These are phyloP conservation scores for Tuber borchii DNA, from an alignment of 495 filamentous ascomycete genomes.

Conservation along the genomic window DNA sequence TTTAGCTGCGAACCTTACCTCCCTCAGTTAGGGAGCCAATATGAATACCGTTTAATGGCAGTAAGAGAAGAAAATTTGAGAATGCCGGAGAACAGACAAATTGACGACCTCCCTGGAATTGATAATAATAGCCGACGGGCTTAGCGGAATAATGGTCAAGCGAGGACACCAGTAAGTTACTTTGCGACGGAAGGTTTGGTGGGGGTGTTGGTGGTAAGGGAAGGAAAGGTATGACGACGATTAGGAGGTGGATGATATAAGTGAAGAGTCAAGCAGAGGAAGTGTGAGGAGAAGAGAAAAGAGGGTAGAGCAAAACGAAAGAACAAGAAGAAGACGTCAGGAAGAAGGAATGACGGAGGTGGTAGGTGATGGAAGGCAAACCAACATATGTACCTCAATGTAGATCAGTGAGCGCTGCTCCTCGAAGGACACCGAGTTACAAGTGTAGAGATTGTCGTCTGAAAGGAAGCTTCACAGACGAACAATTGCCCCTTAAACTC, in stretches of 20 bases:
- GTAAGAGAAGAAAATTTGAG: no score
- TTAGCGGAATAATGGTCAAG: neutral
- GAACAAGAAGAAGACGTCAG: neutral
- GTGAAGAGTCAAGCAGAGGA: neutral
- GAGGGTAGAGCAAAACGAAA: neutral
- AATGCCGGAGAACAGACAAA: no score
- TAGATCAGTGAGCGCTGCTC: neutral
- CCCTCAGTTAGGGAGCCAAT: no score
- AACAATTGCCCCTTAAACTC: neutral
- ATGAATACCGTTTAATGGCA: no score
- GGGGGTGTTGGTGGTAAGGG: neutral
- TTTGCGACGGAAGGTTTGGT: neutral
- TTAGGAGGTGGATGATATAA: neutral
- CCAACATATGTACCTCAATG: neutral
- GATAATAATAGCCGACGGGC: neutral
- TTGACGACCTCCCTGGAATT: no score
- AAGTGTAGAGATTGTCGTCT: neutral
- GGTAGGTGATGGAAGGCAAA: neutral
- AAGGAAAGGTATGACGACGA: neutral
- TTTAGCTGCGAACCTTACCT: no score
- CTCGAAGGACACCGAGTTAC: constrained; percentile 1
- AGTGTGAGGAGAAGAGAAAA: neutral
- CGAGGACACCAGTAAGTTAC: neutral
- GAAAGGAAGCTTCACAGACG: neutral
- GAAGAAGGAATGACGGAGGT: neutral